Evolutionary conservation across 148 eudicot species (phyloP).

Genomic region (Pouteria glomerata): DNA sequence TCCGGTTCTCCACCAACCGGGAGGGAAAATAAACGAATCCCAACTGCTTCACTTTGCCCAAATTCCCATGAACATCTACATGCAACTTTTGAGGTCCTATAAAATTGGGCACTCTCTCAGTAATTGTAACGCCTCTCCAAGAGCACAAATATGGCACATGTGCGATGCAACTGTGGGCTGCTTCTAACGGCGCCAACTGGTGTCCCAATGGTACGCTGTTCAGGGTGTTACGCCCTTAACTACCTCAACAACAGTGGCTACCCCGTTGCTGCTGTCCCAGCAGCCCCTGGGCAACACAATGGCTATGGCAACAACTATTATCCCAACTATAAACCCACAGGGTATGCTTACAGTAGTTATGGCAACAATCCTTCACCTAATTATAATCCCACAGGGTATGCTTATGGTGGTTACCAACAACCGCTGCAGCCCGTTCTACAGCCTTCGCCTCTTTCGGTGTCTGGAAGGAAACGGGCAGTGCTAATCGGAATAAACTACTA

Average conservation of each 20-base stretch:
- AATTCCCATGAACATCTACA: not conserved
- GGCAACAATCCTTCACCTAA: no score
- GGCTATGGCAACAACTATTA: no score
- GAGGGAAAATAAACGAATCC: not conserved
- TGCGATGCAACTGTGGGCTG: slow-evolving; percentile 21
- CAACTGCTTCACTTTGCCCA: no score
- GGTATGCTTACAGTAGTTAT: not conserved
- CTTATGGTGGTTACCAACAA: not conserved
- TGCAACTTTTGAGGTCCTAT: not conserved
- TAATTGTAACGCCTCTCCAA: not conserved
- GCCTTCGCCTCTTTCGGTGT: slow-evolving; percentile 9
- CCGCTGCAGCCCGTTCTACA: not conserved
- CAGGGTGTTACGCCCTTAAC: slow-evolving; percentile 12
- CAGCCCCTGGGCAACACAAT: no score
- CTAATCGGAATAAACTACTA: slow-evolving; percentile 34
- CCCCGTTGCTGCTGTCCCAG: no score
- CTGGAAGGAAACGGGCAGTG: slow-evolving; percentile 37
- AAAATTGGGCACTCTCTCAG: not conserved
- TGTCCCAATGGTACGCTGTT: slow-evolving; percentile 6
- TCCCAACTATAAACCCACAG: not conserved
- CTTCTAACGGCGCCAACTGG: not conserved
- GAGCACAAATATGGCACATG: slow-evolving; percentile 14
- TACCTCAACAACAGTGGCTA: not conserved
- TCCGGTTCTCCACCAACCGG: not conserved
- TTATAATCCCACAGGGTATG: not conserved